Percentiles rank a stretch among this genome's conserved stretches.
Evolutionary conservation across 306 rosid species (phyloP).

Genomic region (Malus domestica): DNA sequence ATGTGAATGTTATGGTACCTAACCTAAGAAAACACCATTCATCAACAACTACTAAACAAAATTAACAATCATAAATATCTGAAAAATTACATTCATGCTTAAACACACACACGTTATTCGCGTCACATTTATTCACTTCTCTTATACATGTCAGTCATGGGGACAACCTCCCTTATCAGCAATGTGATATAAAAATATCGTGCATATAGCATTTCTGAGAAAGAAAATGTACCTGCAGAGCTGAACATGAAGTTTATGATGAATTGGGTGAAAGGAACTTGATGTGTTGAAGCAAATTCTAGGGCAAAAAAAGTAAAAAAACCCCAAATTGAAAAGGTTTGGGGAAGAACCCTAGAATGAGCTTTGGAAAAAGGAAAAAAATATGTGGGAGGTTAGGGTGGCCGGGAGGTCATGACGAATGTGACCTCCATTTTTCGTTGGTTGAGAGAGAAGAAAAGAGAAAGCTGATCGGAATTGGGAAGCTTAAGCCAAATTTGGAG

Average conservation of each 20-base stretch:
- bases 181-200: no score
- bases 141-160: no score
- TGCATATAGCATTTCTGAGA: background rate
- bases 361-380: background rate
- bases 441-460: slow-evolving; percentile 12
- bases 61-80: background rate
- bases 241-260: slow-evolving; percentile 39
- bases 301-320: slow-evolving; percentile 33
- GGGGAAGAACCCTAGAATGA: slow-evolving; percentile 47
- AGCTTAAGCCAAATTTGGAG: slow-evolving; percentile 23
- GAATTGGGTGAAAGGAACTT: background rate
- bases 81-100: background rate
- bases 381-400: slow-evolving; percentile 12
- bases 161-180: no score
- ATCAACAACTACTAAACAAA: background rate
- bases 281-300: slow-evolving; percentile 25
- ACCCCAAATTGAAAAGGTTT: background rate
- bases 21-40: background rate
- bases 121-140: no score
- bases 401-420: slow-evolving; percentile 19
- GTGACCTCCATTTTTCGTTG: slow-evolving; percentile 29
- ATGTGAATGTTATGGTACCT: slow-evolving; percentile 29
- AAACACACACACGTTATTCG: no score
- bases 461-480: slow-evolving; percentile 23
- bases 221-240: background rate